Percentiles rank a stretch among this genome's conserved stretches.
phyloP scores from a whole-genome alignment of 2,329 filamentous ascomycete species.

The Alternaria consortialis region DNA sequence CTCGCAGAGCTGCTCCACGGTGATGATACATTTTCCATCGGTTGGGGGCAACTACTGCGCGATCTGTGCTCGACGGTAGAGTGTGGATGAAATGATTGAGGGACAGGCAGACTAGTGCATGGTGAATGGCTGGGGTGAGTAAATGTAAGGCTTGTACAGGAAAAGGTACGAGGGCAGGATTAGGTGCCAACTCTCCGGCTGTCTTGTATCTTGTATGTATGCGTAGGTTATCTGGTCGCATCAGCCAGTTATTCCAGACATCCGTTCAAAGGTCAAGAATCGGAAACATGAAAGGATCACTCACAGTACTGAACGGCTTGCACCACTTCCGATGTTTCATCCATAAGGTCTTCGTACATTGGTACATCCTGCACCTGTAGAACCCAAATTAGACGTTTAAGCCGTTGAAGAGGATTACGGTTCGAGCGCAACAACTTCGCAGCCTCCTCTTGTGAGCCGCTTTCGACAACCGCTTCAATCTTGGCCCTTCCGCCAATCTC shows the following conservation, averaged over 20 bases:
- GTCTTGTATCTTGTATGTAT: conserved; percentile 33
- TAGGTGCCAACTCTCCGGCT: conserved; percentile 31
- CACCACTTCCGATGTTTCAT: conserved; percentile 40
- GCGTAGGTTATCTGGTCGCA: conserved; percentile 33
- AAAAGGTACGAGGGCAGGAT: conserved; percentile 40
- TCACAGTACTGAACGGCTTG: conserved; percentile 46
- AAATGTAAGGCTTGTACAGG: conserved; percentile 36
- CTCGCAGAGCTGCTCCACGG: conserved; percentile 39
- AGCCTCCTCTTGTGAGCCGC: conserved; percentile 22
- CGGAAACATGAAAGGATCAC: neutral
- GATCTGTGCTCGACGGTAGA: conserved; percentile 22
- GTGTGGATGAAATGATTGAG: conserved; percentile 38
- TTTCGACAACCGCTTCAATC: conserved; percentile 27
- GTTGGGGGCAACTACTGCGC: conserved; percentile 15
- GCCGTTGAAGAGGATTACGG: conserved; percentile 25
- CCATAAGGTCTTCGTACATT: conserved; percentile 28
- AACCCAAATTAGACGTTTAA: conserved; percentile 25
- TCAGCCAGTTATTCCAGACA: conserved; percentile 4
- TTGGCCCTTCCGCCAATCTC: conserved; percentile 17
- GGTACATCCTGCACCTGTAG: conserved; percentile 35
- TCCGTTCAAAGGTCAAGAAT: neutral
- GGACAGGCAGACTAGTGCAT: conserved; percentile 38
- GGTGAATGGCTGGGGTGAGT: conserved; percentile 41
- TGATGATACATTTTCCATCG: conserved; percentile 39
- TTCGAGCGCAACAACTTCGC: conserved; percentile 22